Evolutionary conservation across 2,329 filamentous ascomycete genomes (phyloP).

Genomic region (Botrytis cinerea): DNA sequence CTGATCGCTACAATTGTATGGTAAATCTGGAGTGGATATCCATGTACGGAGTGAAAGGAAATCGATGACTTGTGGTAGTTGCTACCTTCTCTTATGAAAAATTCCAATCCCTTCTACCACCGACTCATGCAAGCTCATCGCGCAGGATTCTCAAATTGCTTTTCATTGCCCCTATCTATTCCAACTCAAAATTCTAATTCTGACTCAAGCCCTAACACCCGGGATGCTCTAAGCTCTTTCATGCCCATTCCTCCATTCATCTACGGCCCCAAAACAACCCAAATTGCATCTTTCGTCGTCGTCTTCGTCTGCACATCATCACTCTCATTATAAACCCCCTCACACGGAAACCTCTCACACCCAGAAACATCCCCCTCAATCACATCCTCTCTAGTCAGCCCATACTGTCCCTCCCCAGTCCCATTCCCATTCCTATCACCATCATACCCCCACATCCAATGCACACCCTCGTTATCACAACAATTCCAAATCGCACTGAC

Average conservation of each 20-base stretch:
- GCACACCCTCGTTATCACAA: conserved; percentile 13
- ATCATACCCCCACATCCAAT: conserved; percentile 17
- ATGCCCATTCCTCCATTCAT: too few relatives aligned
- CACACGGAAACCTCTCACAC: conserved; percentile 2
- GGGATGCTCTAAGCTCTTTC: not conserved
- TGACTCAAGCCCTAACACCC: too few relatives aligned
- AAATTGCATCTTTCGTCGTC: not conserved
- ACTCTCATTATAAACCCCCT: not conserved
- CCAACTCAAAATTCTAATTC: not conserved
- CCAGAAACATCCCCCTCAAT: not conserved
- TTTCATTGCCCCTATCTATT: not conserved
- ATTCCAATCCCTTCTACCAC: not conserved
- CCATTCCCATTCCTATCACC: not conserved
- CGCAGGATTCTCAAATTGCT: not conserved
- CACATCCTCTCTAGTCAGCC: not conserved
- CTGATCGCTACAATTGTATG: not conserved
- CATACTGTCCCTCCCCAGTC: not conserved
- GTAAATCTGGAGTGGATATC: too few relatives aligned
- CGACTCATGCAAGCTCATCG: not conserved
- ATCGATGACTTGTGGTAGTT: not conserved
- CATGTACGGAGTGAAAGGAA: not conserved
- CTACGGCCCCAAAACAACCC: not conserved
- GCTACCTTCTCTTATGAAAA: not conserved
- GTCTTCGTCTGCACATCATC: conserved; percentile 12
- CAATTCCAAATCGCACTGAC: conserved; percentile 20